Base-by-base conservation (phyloP, 345 rosid species). In the Leavenworthia alabamica region DNA sequence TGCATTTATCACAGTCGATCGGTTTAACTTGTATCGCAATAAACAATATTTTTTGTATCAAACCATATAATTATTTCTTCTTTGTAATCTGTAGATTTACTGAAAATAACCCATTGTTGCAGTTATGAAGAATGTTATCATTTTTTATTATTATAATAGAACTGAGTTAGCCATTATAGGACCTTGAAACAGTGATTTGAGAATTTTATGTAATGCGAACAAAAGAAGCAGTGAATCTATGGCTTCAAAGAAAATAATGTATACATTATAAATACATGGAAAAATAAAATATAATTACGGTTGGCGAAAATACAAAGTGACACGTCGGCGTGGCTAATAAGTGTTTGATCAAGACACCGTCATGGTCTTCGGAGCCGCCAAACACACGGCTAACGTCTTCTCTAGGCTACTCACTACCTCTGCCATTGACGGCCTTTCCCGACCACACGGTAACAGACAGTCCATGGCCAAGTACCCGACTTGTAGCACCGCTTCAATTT, bases 401-500 rank as follows among this genome's bases (percentile, higher is more conserved):
- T 85, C 89, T 42, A 90, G 72, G 39, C 68, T 67, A 77, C 73
- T 49, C 17, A 76, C 86, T 61, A 83, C 53, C 8, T 81, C 82
- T 0, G 73, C 48, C 86, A 87, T 85, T 2, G 97, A 66, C 3
- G 95, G 97, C 35, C 93, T 64, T 31, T 79, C 58, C 56, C 74
- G 32, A 4, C 97, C 87, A 65, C 73, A 83, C 0, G 57, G 31
- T 3, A n/a, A 22, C 13, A 87, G 76, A 40, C 93, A 87, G 7
- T 87, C 89, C 0, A 72, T 80, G 1, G 89, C 93, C 26, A 90
- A 51, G 68, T 72, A 75, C 7, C 93, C 95, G 0, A 81, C 62
- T 28, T 72, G 78, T 1, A 57, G 75, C 60, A 90, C 87, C 0
- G 90, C 84, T 67, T 85, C 93, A n/a, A 90, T 85, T 57, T 90